These are phyloP conservation scores for Lasiodiplodia theobromae DNA, from an alignment of 2,329 filamentous ascomycete species.

Conservation along the genomic window DNA sequence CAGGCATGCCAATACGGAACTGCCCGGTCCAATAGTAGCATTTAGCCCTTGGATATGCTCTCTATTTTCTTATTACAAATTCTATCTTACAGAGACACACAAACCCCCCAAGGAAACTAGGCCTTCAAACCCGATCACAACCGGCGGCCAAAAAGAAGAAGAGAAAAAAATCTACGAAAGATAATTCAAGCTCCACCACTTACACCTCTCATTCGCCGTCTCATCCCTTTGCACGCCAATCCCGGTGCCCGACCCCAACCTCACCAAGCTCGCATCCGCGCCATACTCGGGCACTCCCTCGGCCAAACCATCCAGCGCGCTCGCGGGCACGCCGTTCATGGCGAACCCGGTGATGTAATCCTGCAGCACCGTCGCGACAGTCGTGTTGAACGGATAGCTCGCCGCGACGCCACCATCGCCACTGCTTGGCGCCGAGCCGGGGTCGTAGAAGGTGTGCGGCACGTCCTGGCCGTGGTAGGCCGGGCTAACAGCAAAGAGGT, in stretches of 20 bases:
- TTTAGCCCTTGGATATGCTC: too few species aligned
- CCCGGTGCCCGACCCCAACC: conserved; percentile 49
- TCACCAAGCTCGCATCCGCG: conserved; percentile 51
- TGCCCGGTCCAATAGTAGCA: too few species aligned
- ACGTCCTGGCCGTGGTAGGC: conserved; percentile 30
- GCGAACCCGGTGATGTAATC: conserved; percentile 55
- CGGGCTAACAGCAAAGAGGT: conserved; percentile 30
- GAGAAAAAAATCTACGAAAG: background rate
- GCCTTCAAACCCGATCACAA: too few species aligned
- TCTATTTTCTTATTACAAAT: too few species aligned
- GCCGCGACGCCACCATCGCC: background rate
- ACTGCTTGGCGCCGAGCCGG: background rate
- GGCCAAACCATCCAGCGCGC: conserved; percentile 46
- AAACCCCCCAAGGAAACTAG: too few species aligned
- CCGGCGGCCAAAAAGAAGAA: too few species aligned
- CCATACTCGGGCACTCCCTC: conserved; percentile 56
- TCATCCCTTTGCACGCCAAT: conserved; percentile 54
- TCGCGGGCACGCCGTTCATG: conserved; percentile 45
- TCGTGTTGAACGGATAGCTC: conserved; percentile 35
- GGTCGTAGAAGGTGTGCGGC: conserved; percentile 29
- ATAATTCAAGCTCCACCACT: conserved; percentile 52
- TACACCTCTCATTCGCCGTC: conserved; percentile 57
- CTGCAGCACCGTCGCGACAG: conserved; percentile 53
- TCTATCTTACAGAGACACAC: too few species aligned
- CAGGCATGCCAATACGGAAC: too few species aligned